Evolutionary conservation across 805 yeast genomes (phyloP), one percentile per base, ranked within the genome.

Genomic region (Lipomyces mesembrius): DNA sequence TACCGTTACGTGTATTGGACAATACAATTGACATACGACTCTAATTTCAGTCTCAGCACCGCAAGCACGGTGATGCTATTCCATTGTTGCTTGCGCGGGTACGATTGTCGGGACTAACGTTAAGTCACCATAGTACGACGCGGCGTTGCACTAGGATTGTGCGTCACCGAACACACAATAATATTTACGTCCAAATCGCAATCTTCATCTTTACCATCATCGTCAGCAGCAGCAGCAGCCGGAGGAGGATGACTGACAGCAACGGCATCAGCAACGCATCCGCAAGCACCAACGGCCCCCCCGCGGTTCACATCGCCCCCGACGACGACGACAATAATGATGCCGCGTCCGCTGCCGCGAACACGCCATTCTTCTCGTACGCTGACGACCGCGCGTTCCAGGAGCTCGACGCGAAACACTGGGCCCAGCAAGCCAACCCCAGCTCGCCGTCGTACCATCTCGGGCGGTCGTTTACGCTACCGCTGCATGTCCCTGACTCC

Each of bases 361-460:
- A 52, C 43, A 66, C 68, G 5, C 71, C 71, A 7, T 68, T 56
- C 52, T 68, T 67, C 59, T 57, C 70, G 11, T 68, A 68, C 53
- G 66, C 65, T 1, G 71, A 68, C 29, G 71, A 68, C 37, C 61
- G 64, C 17, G 68, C 71, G 5, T 60, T 63, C 25, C 68, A 61
- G 46, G 64, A 63, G 25, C 54, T 67, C n/a, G 71, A 68, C 27
- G 71, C 63, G 25, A 68, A 68, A 55, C 56, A 68, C 56, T 68
- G 71, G 71, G 71, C 71, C 2, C 71, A 68, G 34, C 53, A 62
- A 0, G 39, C 63, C 25, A 37, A 64, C 56, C 57, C 67, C 9
- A 37, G 65, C 32, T 54, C 64, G 25, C 22, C 57, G 2, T 34
- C 57, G 25, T 20, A 27, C 35, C 52, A 54, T 12, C 25, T 56